Conservation (phyloP, 2,329 filamentous ascomycete genomes). For the Botryotinia convoluta region DNA sequence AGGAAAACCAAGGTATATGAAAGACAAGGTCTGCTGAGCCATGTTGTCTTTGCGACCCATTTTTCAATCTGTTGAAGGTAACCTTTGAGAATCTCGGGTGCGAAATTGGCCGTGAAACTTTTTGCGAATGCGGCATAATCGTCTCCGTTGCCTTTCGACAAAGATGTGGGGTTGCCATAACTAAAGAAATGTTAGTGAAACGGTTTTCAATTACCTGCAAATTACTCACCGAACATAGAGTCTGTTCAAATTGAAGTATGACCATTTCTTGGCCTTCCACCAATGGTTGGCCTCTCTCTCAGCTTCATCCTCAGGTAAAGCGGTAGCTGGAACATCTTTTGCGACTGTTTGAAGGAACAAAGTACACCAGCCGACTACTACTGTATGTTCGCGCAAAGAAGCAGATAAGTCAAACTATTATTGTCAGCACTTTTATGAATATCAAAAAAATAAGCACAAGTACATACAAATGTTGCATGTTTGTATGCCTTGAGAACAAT, state of each 20-base stretch:
- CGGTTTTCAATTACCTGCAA: not conserved
- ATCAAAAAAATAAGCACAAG: conserved; percentile 24
- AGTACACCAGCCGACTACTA: conserved; percentile 93
- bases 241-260: conserved; percentile 94
- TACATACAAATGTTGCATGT: conserved; percentile 88
- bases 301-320: conserved; percentile 74
- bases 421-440: conserved; percentile 37
- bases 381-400: conserved; percentile 73
- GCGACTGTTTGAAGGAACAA: conserved; percentile 88
- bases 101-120: conserved; percentile 85
- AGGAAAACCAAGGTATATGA: conserved; percentile 93
- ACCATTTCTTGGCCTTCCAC: conserved; percentile 99
- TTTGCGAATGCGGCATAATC: conserved; percentile 83
- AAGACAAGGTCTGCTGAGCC: conserved; percentile 91
- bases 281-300: conserved; percentile 94
- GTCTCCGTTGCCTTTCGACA: conserved; percentile 71
- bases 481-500: conserved; percentile 96
- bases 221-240: conserved; percentile 77
- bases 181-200: conserved; percentile 45
- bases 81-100: conserved; percentile 92
- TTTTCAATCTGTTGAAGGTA: conserved; percentile 95
- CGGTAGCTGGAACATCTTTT: conserved; percentile 75
- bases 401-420: conserved; percentile 78
- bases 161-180: conserved; percentile 81
- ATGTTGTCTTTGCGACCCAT: conserved; percentile 91